Evolutionary conservation across 257 asterid species (phyloP).

Genomic region (Ligustrum vulgare): DNA sequence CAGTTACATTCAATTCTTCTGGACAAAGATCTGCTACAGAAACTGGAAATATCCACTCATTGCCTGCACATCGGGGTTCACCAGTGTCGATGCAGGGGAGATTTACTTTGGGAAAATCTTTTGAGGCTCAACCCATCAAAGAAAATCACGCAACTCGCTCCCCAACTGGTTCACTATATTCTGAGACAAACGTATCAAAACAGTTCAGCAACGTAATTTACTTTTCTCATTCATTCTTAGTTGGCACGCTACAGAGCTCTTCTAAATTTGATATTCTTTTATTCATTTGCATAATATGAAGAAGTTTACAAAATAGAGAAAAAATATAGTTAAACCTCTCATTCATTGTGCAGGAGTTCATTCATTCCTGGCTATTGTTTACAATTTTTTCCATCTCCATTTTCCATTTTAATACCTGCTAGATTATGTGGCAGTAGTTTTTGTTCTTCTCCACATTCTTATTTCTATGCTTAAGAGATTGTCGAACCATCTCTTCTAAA

Average conservation of each 20-base stretch:
- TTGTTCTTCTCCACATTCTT: not conserved
- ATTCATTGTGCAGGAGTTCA: not conserved
- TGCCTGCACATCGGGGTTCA: constrained; percentile 36
- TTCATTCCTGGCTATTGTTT: not conserved
- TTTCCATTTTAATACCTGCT: not conserved
- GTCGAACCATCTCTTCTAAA: not conserved
- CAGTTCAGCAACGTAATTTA: constrained; percentile 69
- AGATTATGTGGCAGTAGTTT: not conserved
- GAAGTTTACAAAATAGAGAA: constrained; percentile 15
- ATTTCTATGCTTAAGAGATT: not conserved
- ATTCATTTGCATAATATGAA: constrained; percentile 2
- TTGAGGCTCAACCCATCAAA: constrained; percentile 37
- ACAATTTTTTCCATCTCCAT: not conserved
- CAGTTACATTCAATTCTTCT: constrained; percentile 36
- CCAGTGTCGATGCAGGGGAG: constrained; percentile 37
- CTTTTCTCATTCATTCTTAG: constrained; percentile 15
- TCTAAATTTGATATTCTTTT: constrained; percentile 15
- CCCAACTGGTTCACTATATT: constrained; percentile 30
- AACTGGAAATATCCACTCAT: constrained; percentile 37
- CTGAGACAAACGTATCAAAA: constrained; percentile 50
- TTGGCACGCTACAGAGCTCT: constrained; percentile 16
- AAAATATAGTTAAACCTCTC: constrained; percentile 1
- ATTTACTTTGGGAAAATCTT: constrained; percentile 40
- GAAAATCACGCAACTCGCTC: constrained; percentile 36
- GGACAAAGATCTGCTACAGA: constrained; percentile 36